phyloP scores from a whole-genome alignment of 495 filamentous ascomycete genomes.

The Penicillium argentinense region DNA sequence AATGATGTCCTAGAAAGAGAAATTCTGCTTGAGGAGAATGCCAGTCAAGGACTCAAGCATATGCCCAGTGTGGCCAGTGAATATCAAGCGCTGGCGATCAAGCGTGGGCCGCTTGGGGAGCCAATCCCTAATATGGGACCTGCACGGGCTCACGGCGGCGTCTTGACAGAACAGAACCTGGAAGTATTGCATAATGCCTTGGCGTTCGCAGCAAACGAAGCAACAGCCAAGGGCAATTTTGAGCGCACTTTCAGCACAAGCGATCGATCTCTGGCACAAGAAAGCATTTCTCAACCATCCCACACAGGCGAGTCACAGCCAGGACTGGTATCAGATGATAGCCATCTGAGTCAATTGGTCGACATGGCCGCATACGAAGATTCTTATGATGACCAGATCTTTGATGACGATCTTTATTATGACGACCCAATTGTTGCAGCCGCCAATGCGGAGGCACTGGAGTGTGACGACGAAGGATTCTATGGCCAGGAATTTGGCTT shows the following conservation, averaged over 20 bases:
- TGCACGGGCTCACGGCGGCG: slow-evolving; percentile 36
- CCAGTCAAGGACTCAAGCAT: slow-evolving; percentile 31
- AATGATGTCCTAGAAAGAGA: slow-evolving; percentile 15
- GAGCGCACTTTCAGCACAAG: slow-evolving; percentile 51
- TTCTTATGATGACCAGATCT: slow-evolving; percentile 54
- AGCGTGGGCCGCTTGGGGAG: slow-evolving; percentile 29
- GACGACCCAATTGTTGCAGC: slow-evolving; percentile 92
- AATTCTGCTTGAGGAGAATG: slow-evolving; percentile 15
- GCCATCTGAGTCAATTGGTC: slow-evolving; percentile 43
- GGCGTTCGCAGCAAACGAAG: slow-evolving; percentile 71
- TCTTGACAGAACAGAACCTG: slow-evolving; percentile 58
- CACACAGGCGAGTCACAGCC: slow-evolving; percentile 50
- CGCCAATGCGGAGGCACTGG: slow-evolving; percentile 90
- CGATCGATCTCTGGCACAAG: slow-evolving; percentile 37
- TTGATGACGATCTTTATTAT: slow-evolving; percentile 63
- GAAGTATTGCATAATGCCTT: slow-evolving; percentile 79
- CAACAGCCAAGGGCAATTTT: slow-evolving; percentile 69
- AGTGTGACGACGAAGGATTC: slow-evolving; percentile 87
- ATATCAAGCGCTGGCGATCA: slow-evolving; percentile 24
- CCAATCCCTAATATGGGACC: slow-evolving; percentile 30
- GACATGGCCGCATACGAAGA: slow-evolving; percentile 40
- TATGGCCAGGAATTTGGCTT: slow-evolving; percentile 99
- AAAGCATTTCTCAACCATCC: slow-evolving; percentile 30
- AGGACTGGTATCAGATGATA: slow-evolving; percentile 46
- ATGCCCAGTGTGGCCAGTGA: slow-evolving; percentile 45